Evolutionary conservation across 352 stramenopile genomes (phyloP).

Genomic region (Phytophthora cactorum): DNA sequence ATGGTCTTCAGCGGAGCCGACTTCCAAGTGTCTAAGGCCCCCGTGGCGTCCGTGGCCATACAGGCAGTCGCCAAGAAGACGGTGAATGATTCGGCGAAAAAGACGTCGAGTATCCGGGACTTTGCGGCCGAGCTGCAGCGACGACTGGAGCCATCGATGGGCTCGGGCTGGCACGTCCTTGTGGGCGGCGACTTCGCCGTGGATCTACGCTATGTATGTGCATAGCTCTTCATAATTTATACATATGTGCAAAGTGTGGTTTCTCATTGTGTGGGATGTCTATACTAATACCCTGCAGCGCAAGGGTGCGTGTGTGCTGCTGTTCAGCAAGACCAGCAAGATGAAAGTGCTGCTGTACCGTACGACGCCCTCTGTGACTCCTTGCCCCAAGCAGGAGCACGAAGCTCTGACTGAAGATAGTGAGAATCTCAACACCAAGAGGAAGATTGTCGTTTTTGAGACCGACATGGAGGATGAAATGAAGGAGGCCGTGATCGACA

Average conservation of each 20-base stretch:
- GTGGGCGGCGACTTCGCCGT: conserved; percentile 75
- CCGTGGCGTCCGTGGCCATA: conserved; percentile 47
- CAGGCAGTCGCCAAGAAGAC: conserved; percentile 50
- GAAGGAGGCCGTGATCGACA: conserved; percentile 45
- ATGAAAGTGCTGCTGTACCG: conserved; percentile 82
- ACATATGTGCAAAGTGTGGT: not conserved
- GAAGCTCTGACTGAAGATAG: conserved; percentile 25
- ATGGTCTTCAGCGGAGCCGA: conserved; percentile 65
- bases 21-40: conserved; percentile 72
- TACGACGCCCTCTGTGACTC: conserved; percentile 48
- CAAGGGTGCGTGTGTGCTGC: conserved; percentile 70
- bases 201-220: conserved; percentile 77
- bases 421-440: conserved; percentile 26
- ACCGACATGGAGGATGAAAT: conserved; percentile 64
- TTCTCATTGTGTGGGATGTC: not conserved
- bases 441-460: conserved; percentile 59
- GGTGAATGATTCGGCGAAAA: conserved; percentile 60
- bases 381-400: conserved; percentile 43
- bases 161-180: conserved; percentile 73
- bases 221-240: not conserved
- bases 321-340: conserved; percentile 63
- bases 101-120: conserved; percentile 65
- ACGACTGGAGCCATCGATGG: conserved; percentile 51
- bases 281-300: conserved; percentile 40
- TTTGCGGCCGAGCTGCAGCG: conserved; percentile 52